These are phyloP conservation scores for Chrysoporthe puriensis DNA, from an alignment of 2,329 filamentous ascomycete genomes.

Conservation along the genomic window DNA sequence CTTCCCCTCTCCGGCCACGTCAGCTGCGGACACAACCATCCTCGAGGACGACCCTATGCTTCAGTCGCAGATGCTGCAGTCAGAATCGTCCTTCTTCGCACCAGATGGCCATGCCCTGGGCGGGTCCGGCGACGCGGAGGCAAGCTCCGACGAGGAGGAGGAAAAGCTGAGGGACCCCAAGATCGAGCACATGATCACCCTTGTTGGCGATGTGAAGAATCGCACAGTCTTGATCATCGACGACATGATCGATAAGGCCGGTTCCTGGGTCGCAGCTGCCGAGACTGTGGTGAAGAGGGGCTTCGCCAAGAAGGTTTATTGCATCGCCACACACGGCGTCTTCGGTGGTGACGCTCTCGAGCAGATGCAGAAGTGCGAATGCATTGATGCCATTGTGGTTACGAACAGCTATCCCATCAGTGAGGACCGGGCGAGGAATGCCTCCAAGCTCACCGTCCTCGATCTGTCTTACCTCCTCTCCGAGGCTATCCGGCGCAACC, in stretches of 20 bases:
- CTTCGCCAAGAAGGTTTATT: constrained; percentile 90
- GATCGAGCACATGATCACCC: constrained; percentile 91
- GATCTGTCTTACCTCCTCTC: constrained; percentile 86
- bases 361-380: constrained; percentile 88
- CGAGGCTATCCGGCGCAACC: constrained; percentile 93
- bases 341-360: constrained; percentile 89
- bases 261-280: constrained; percentile 95
- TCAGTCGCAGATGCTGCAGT: constrained; percentile 78
- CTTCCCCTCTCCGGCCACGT: constrained; percentile 77
- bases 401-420: constrained; percentile 97
- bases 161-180: constrained; percentile 80
- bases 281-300: constrained; percentile 96
- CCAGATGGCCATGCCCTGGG: constrained; percentile 73
- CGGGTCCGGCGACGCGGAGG: constrained; percentile 81
- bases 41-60: constrained; percentile 81
- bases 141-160: constrained; percentile 88
- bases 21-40: constrained; percentile 67
- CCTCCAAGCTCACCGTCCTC: constrained; percentile 84
- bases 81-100: constrained; percentile 78
- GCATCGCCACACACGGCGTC: constrained; percentile 94
- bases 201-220: constrained; percentile 92
- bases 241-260: constrained; percentile 98
- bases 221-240: constrained; percentile 93
- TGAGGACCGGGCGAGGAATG: constrained; percentile 69
- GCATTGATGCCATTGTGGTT: constrained; percentile 91